A percentile compares a stretch with the other conserved stretches of the same genome.
phyloP scores from a whole-genome alignment of 805 yeast genomes.

The Candida dajiaensis region DNA sequence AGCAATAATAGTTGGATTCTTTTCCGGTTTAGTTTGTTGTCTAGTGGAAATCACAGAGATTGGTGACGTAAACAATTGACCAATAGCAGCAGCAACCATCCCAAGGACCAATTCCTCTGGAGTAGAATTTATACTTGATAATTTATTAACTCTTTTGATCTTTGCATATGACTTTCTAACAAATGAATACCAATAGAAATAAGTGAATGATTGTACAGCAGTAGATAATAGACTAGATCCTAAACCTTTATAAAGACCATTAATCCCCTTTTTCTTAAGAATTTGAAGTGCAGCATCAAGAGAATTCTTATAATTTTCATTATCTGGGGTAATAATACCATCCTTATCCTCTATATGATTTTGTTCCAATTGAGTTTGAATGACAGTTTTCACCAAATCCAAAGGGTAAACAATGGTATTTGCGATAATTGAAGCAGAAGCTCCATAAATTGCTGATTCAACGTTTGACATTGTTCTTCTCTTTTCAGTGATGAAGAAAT shows the following conservation, averaged over 20 bases:
- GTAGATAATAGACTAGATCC: slow-evolving; percentile 61
- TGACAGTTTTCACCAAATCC: slow-evolving; percentile 69
- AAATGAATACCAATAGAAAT: slow-evolving; percentile 82
- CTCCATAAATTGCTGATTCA: slow-evolving; percentile 79
- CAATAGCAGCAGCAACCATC: slow-evolving; percentile 75
- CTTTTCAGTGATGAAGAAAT: no score
- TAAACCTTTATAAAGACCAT: slow-evolving; percentile 71
- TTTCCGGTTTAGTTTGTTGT: slow-evolving; percentile 46
- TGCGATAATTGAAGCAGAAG: slow-evolving; percentile 75
- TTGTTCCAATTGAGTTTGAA: slow-evolving; percentile 56
- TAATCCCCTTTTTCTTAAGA: slow-evolving; percentile 49
- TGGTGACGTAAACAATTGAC: slow-evolving; percentile 79
- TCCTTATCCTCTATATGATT: slow-evolving; percentile 4
- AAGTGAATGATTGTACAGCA: slow-evolving; percentile 74
- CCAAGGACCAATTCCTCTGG: slow-evolving; percentile 68
- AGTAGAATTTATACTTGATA: slow-evolving; percentile 36
- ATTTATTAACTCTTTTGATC: slow-evolving; percentile 27
- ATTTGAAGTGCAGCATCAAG: slow-evolving; percentile 59
- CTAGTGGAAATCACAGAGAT: slow-evolving; percentile 66
- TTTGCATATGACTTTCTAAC: slow-evolving; percentile 49
- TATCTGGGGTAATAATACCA: slow-evolving; percentile 16
- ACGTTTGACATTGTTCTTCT: slow-evolving; percentile 37
- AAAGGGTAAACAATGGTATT: slow-evolving; percentile 76
- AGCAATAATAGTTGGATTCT: slow-evolving; percentile 29
- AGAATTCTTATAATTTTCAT: slow-evolving; percentile 43